Evolutionary conservation across 352 stramenopile genomes (phyloP), one percentile per base, ranked within the genome.

Genomic region (Phytophthora pluvialis): DNA sequence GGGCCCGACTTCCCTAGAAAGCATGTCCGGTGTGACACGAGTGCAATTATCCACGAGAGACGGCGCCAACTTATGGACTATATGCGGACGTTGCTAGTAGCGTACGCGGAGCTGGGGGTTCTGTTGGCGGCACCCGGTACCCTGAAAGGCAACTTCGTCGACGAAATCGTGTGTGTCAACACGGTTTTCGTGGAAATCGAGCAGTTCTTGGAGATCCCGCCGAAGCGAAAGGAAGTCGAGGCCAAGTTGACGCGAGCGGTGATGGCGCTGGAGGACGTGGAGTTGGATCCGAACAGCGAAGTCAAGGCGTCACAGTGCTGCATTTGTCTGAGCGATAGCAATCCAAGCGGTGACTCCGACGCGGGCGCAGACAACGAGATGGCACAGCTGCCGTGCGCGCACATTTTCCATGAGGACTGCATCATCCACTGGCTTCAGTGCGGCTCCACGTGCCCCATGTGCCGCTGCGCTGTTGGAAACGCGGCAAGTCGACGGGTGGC

Each of bases 341-440:
- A 57, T 10, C 36, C 29, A 42, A 67, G 28, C 33, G 47, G 16
- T 4, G 36, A 7, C 3, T 55, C 13, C n/a, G 39, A 42, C 15
- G 29, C 13, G 0, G 39, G 42, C 28, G 45, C 26, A 48, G 25
- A 48, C 43, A 64, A 70, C 48, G 28, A 33, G n/a, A 70, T 81
- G 67, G 70, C 81, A 11, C 46, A 57, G 10, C 51, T 88, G 38
- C 69, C 78, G 15, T 90, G 81, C 31, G 25, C 25, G 12, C 81
- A 90, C 51, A 47, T 70, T 26, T 90, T 86, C 48, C 81, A 88
- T 57, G 78, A 88, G 65, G 60, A 80, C 66, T 90, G 81, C 45
- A 72, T 88, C 31, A 75, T 88, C 42, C 69, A 73, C 50, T 90
- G 81, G 81, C 77, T 88, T 35, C 75, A 72, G 21, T 71, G 72